Evolutionary conservation across 2,329 filamentous ascomycete genomes (phyloP).

Genomic region (Cytospora leucostoma): DNA sequence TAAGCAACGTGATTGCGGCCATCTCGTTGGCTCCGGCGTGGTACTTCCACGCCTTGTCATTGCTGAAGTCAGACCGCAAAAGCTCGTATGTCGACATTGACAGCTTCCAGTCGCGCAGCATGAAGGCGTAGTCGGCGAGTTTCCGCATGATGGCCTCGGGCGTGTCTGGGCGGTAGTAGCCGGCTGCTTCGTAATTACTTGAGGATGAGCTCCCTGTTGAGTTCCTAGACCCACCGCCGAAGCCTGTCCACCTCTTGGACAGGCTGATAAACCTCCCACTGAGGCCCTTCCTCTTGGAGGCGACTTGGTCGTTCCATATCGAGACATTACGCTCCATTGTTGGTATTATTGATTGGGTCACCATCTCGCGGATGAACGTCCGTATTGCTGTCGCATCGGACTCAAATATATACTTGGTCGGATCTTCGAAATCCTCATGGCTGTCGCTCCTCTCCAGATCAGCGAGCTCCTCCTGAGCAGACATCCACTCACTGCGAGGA

Average conservation of each 20-base stretch:
- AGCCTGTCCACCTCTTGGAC: slow-evolving; percentile 85
- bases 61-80: slow-evolving; percentile 82
- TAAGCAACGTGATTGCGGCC: slow-evolving; percentile 80
- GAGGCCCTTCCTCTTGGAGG: slow-evolving; percentile 83
- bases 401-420: slow-evolving; percentile 81
- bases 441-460: slow-evolving; percentile 69
- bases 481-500: slow-evolving; percentile 84
- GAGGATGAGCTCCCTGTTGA: slow-evolving; percentile 55
- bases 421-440: slow-evolving; percentile 70
- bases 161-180: slow-evolving; percentile 81
- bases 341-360: slow-evolving; percentile 90
- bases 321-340: slow-evolving; percentile 93
- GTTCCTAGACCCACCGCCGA: slow-evolving; percentile 67
- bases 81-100: slow-evolving; percentile 91
- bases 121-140: slow-evolving; percentile 91
- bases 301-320: slow-evolving; percentile 96
- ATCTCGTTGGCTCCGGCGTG: slow-evolving; percentile 95
- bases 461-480: slow-evolving; percentile 79
- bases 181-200: slow-evolving; percentile 77
- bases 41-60: slow-evolving; percentile 96
- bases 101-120: slow-evolving; percentile 94
- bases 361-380: slow-evolving; percentile 90
- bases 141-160: slow-evolving; percentile 92
- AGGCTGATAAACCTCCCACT: slow-evolving; percentile 93
- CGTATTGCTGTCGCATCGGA: slow-evolving; percentile 87